These are phyloP conservation scores for Ganoderma boninense DNA, from an alignment of 1,284 basidiomycete genomes.

Conservation along the genomic window DNA sequence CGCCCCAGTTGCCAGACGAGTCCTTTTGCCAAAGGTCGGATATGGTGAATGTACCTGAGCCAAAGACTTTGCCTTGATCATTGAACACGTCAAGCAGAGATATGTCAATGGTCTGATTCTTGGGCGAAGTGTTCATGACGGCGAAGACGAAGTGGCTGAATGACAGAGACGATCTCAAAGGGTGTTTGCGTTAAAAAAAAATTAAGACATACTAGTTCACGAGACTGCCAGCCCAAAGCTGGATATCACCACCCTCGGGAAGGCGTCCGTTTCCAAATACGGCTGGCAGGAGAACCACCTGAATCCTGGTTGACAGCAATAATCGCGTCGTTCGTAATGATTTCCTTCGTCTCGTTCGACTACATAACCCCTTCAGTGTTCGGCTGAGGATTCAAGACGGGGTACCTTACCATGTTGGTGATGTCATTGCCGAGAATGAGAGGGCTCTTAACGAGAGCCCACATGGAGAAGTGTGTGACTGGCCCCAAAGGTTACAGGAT, in stretches of 20 bases:
- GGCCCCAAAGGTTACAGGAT: not conserved
- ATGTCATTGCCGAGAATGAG: conserved; percentile 53
- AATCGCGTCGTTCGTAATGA: conserved; percentile 48
- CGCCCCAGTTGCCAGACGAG: conserved; percentile 44
- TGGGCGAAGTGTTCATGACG: conserved; percentile 47
- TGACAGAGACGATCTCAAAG: not conserved
- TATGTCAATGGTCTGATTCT: conserved; percentile 43
- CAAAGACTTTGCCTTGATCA: conserved; percentile 43
- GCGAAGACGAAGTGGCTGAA: conserved; percentile 44
- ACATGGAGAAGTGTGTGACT: conserved; percentile 54
- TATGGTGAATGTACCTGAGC: conserved; percentile 41
- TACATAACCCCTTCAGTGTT: conserved; percentile 11
- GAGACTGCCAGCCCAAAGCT: conserved; percentile 44
- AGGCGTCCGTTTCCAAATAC: conserved; percentile 43
- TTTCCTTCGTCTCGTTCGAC: conserved; percentile 44
- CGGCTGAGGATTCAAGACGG: not conserved
- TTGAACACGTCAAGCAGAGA: conserved; percentile 46
- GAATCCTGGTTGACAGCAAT: conserved; percentile 47
- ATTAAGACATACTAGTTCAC: conserved; percentile 39
- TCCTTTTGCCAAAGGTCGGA: conserved; percentile 51
- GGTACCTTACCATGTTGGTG: conserved; percentile 42
- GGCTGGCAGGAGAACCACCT: conserved; percentile 39
- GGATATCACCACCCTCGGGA: conserved; percentile 41
- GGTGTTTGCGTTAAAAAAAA: not conserved
- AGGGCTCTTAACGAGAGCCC: conserved; percentile 52